Evolutionary conservation across 805 yeast genomes (phyloP).

Genomic region (Phaffomyces thermotolerans): DNA sequence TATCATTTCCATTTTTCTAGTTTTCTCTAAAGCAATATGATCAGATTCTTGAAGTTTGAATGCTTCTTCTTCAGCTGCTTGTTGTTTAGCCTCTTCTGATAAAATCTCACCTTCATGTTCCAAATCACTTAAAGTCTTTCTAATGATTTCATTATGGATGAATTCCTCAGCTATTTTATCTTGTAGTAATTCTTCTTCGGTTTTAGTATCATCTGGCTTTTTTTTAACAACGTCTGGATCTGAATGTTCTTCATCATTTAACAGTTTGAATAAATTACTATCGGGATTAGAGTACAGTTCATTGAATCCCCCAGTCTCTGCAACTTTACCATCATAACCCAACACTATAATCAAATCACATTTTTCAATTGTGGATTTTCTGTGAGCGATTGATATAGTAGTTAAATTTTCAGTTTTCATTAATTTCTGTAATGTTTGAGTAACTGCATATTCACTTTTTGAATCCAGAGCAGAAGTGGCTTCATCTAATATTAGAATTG

Average conservation of each 20-base stretch:
- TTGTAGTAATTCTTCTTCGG: constrained; percentile 4
- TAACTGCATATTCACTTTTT: constrained; percentile 67
- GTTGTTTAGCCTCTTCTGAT: constrained; percentile 5
- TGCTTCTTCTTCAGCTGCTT: constrained; percentile 8
- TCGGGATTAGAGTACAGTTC: constrained; percentile 43
- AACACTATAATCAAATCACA: constrained; percentile 81
- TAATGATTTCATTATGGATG: constrained; percentile 19
- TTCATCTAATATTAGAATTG: constrained; percentile 74
- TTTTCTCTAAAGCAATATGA: constrained; percentile 4
- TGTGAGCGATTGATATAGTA: constrained; percentile 86
- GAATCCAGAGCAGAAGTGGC: constrained; percentile 85
- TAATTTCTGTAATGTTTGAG: constrained; percentile 63
- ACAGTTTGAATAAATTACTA: constrained; percentile 31
- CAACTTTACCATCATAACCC: constrained; percentile 73
- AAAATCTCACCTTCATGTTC: constrained; percentile 6
- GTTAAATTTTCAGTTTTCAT: constrained; percentile 58
- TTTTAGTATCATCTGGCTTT: constrained; percentile 7
- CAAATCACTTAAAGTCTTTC: constrained; percentile 16
- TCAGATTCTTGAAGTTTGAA: constrained; percentile 2
- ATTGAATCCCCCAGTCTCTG: constrained; percentile 61
- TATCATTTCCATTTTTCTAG: not conserved
- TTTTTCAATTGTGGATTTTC: constrained; percentile 83
- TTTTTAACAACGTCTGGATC: constrained; percentile 6
- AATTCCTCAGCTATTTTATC: constrained; percentile 15
- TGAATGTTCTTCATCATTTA: constrained; percentile 27